Evolutionary conservation across 1,284 basidiomycete species (phyloP), one percentile per base, ranked within the genome.

Genomic region (Ustilago lituana): DNA sequence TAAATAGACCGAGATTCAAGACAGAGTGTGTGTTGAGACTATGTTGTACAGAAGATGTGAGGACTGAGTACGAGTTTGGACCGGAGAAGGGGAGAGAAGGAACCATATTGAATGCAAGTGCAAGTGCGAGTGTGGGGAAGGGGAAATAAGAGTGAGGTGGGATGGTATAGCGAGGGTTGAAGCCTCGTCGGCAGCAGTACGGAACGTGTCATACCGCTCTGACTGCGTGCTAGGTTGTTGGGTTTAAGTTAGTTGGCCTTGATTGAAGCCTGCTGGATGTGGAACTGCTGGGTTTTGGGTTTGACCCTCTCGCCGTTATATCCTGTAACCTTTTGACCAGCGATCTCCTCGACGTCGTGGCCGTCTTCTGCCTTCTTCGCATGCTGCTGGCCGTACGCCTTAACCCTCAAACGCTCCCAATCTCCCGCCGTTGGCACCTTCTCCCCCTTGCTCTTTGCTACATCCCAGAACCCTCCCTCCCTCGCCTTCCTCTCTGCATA

Each of bases 391-490:
- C 80, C 80, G 51, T 79, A 81, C 4, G 77, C 77, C 20, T 74
- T 73, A 24, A 80, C 79, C 14, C 80, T 58, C 37, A 79, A 41
- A 14, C 73, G 45, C 37, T 81, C 80, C 80, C 80, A 81, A 23
- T 76, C 68, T 4, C 80, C 80, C 0, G 78, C 74, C 0, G 80
- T 81, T 5, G 78, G 78, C 3, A 79, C 47, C 4, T 54, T 52
- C 15, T 71, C 43, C 2, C 76, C 74, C 4, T 57, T 64, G 4
- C 50, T 45, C 22, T 65, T 56, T 7, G 60, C 24, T 4, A 55
- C 59, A 8, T 56, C 68, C 74, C 78, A 81, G 50, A 80, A 80
- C 29, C 77, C 62, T 12, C 53, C 56, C 5, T 64, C 41, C 0
- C 14, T 12, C 14, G 20, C 7, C 27, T 53, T 69, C 12, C 22